Evolutionary conservation across 257 asterid genomes (phyloP).

Genomic region (Galeopsis tetrahit): DNA sequence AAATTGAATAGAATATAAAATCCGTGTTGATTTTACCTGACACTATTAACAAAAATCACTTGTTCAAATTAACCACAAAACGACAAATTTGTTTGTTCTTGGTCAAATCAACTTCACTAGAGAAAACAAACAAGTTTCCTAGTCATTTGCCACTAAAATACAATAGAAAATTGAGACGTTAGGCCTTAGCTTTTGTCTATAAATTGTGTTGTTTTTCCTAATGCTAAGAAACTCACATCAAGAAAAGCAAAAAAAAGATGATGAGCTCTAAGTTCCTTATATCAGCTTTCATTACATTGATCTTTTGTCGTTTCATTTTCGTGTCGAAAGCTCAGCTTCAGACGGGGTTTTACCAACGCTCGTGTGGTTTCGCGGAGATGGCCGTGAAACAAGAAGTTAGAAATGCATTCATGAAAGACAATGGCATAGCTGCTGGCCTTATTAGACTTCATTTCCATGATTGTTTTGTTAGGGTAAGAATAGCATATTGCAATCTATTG

Average conservation of each 20-base stretch:
- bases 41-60: not conserved
- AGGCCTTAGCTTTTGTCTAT: conserved; percentile 36
- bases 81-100: conserved; percentile 46
- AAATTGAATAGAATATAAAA: too few species aligned
- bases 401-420: conserved; percentile 46
- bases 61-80: conserved; percentile 19
- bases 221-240: conserved; percentile 8
- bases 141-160: conserved; percentile 43
- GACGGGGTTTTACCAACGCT: conserved; percentile 55
- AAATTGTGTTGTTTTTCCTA: conserved; percentile 26
- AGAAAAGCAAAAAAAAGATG: conserved; percentile 26
- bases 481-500: not conserved
- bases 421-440: conserved; percentile 80
- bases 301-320: conserved; percentile 31
- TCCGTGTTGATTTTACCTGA: too few species aligned
- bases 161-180: conserved; percentile 14
- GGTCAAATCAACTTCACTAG: conserved; percentile 32
- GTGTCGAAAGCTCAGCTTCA: conserved; percentile 54
- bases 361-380: conserved; percentile 61
- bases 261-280: conserved; percentile 41
- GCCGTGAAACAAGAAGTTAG: conserved; percentile 62
- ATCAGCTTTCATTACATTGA: conserved; percentile 17
- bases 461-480: conserved; percentile 76
- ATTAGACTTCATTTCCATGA: conserved; percentile 87
- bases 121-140: conserved; percentile 45